Percentiles rank a stretch among this genome's conserved stretches.
Conservation (phyloP, 805 yeast genomes). For the Kazachstania kunashirensis region DNA sequence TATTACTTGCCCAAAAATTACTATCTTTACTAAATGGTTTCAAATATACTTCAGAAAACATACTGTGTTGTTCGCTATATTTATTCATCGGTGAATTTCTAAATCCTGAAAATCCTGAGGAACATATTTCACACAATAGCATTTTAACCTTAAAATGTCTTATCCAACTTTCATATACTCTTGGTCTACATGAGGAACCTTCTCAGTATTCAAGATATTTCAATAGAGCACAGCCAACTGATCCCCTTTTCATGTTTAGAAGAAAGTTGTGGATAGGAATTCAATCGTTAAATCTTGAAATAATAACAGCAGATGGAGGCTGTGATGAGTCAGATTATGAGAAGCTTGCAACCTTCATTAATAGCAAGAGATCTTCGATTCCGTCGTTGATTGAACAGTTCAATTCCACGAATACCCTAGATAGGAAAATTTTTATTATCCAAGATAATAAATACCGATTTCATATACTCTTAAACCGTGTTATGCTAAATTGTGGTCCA, state of each 20-base stretch:
- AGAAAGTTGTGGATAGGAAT: slow-evolving; percentile 9
- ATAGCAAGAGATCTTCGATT: neutral
- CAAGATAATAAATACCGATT: slow-evolving; percentile 6
- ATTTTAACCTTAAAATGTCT: slow-evolving; percentile 7
- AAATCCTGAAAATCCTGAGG: slow-evolving; percentile 7
- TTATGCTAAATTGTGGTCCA: slow-evolving; percentile 3
- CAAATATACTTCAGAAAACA: slow-evolving; percentile 8
- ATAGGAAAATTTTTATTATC: slow-evolving; percentile 2
- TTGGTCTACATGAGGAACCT: slow-evolving; percentile 10
- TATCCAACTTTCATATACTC: slow-evolving; percentile 4
- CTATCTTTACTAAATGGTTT: slow-evolving; percentile 9
- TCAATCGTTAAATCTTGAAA: slow-evolving; percentile 6
- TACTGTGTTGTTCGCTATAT: slow-evolving; percentile 8
- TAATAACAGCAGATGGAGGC: slow-evolving; percentile 7
- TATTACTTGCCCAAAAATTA: slow-evolving; percentile 4
- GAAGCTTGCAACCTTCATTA: slow-evolving; percentile 3
- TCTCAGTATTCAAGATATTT: slow-evolving; percentile 5
- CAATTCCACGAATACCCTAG: neutral
- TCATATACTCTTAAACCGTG: slow-evolving; percentile 3
- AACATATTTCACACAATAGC: slow-evolving; percentile 5
- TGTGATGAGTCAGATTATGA: slow-evolving; percentile 2
- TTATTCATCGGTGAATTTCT: slow-evolving; percentile 5
- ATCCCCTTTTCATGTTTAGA: slow-evolving; percentile 4
- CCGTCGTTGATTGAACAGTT: slow-evolving; percentile 3
- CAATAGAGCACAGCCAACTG: neutral